These are phyloP conservation scores for Lasiosphaeria miniovina DNA, from an alignment of 495 filamentous ascomycete genomes.

Conservation along the genomic window DNA sequence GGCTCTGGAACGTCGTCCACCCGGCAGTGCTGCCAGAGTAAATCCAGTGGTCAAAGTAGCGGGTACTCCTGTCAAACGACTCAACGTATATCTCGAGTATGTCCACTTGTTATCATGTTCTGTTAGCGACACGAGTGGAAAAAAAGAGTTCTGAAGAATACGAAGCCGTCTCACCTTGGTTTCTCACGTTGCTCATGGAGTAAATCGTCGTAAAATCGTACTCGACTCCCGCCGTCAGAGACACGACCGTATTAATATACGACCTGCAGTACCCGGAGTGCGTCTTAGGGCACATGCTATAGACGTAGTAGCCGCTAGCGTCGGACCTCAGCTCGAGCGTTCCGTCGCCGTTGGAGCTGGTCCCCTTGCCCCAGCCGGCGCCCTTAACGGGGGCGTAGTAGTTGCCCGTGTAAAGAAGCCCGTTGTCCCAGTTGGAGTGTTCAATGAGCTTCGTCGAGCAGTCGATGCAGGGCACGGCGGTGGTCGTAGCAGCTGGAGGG, in stretches of 20 bases:
- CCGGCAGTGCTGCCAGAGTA: slow-evolving; percentile 6
- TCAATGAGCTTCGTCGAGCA: not conserved
- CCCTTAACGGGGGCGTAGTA: slow-evolving; percentile 5
- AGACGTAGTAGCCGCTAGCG: slow-evolving; percentile 5
- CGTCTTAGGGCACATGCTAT: slow-evolving; percentile 4
- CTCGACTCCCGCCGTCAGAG: not conserved
- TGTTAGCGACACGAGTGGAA: too few species aligned
- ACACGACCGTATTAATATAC: slow-evolving; percentile 7
- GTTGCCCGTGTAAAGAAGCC: not conserved
- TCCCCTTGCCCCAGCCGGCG: not conserved
- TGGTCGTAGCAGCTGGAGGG: not conserved
- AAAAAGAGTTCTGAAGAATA: too few species aligned
- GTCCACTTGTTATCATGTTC: not conserved
- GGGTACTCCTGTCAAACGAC: not conserved
- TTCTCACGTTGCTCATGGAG: slow-evolving; percentile 3
- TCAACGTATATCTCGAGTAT: slow-evolving; percentile 7
- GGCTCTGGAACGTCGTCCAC: not conserved
- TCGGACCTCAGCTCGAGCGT: slow-evolving; percentile 4
- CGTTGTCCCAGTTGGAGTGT: slow-evolving; percentile 9
- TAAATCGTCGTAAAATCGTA: slow-evolving; percentile 10
- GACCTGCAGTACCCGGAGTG: slow-evolving; percentile 10
- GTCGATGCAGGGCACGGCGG: not conserved
- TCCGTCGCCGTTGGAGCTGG: slow-evolving; percentile 1
- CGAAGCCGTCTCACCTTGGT: not conserved
- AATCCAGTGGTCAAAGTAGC: not conserved